Conservation (phyloP, 305 asterid genomes). For the Fraxinus velutina region DNA sequence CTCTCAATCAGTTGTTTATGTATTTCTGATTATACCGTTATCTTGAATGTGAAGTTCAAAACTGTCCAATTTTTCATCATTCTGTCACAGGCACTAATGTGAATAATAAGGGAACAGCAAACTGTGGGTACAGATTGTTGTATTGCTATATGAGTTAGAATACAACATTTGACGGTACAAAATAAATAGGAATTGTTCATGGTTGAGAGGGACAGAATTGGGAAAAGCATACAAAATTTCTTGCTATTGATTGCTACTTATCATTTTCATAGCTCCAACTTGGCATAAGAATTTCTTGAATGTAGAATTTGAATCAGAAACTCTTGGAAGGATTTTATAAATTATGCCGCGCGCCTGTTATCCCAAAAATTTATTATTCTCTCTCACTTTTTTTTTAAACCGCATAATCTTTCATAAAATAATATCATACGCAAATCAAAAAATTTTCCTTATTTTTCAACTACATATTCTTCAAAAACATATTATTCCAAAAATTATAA, state of each 20-base stretch:
- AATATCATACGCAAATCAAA: too few relatives aligned
- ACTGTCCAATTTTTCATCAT: conserved; percentile 49
- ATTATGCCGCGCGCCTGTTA: background rate
- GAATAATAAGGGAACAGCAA: background rate
- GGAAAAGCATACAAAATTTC: conserved; percentile 42
- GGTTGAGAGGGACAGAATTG: conserved; percentile 33
- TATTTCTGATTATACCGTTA: conserved; percentile 71
- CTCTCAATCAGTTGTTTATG: conserved; percentile 69
- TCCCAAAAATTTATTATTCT: too few relatives aligned
- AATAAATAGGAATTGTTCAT: conserved; percentile 4
- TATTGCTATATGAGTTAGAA: background rate
- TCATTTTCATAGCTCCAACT: background rate
- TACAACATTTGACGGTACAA: conserved; percentile 3
- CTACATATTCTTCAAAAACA: too few relatives aligned
- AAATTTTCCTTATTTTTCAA: too few relatives aligned
- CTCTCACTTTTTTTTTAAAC: too few relatives aligned
- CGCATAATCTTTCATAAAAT: too few relatives aligned
- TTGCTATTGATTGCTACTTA: conserved; percentile 33
- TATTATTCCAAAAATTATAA: too few relatives aligned
- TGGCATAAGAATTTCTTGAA: background rate
- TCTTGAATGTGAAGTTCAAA: conserved; percentile 55
- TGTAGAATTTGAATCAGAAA: background rate
- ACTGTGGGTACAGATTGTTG: background rate
- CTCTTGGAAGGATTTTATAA: background rate
- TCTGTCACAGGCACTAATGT: conserved; percentile 35